These are phyloP conservation scores for Gnetum montanum DNA, from an alignment of 75 land plant genomes.

Conservation along the genomic window DNA sequence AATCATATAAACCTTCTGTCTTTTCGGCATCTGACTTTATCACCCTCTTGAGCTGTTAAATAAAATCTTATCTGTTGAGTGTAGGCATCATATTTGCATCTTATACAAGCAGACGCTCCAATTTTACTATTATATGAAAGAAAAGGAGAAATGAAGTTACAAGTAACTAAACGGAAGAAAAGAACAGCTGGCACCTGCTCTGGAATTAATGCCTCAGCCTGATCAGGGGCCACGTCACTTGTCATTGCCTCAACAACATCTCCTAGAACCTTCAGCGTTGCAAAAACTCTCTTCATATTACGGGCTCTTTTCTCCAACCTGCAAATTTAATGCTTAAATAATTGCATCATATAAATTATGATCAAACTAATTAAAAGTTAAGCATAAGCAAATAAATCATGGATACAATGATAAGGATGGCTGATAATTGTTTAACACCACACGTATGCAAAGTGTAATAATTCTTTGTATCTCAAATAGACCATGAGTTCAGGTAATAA, in stretches of 20 bases:
- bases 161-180: neutral
- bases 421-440: no score
- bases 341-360: no score
- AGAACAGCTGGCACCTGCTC: conserved; percentile 48
- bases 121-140: no score
- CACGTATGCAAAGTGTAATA: no score
- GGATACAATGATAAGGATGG: no score
- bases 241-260: conserved; percentile 59
- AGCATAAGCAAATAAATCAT: no score
- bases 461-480: no score
- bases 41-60: conserved; percentile 55
- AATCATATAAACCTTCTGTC: conserved; percentile 65
- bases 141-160: neutral
- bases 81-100: no score
- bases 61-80: no score
- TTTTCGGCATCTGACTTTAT: conserved; percentile 85
- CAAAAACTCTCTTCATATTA: conserved; percentile 61
- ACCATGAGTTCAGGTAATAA: no score
- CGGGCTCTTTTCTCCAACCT: conserved; percentile 64
- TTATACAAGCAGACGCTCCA: neutral
- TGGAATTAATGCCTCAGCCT: conserved; percentile 36
- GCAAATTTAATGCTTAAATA: no score
- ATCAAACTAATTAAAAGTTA: no score
- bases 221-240: conserved; percentile 55
- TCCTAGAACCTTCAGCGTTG: conserved; percentile 63